These are phyloP conservation scores for Pouteria campechiana DNA, from an alignment of 179 eudicot species.

Conservation along the genomic window DNA sequence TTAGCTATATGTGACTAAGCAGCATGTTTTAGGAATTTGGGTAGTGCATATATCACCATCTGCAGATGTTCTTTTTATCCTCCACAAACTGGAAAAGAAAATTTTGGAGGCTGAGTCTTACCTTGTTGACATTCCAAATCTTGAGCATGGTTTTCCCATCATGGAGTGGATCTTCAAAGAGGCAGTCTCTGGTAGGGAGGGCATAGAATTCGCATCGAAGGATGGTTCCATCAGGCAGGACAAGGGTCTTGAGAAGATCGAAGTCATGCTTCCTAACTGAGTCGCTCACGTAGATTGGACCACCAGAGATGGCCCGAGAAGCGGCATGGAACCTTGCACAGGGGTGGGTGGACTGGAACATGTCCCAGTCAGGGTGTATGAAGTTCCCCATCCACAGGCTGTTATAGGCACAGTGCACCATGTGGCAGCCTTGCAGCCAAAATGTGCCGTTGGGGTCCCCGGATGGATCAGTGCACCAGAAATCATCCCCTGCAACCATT, in stretches of 20 bases:
- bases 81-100: too few relatives aligned
- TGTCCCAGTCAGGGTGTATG: constrained; percentile 97
- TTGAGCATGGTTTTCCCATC: constrained; percentile 90
- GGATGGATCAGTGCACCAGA: constrained; percentile 90
- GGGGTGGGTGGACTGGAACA: constrained; percentile 94
- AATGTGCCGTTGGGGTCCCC: constrained; percentile 90
- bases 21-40: too few relatives aligned
- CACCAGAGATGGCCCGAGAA: constrained; percentile 85
- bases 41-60: too few relatives aligned
- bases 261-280: constrained; percentile 72
- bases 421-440: constrained; percentile 97
- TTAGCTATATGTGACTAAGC: too few relatives aligned
- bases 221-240: constrained; percentile 68
- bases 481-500: constrained; percentile 96
- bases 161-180: constrained; percentile 81
- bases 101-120: neutral
- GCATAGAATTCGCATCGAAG: constrained; percentile 68
- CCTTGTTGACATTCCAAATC: constrained; percentile 91
- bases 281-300: constrained; percentile 81
- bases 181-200: constrained; percentile 72
- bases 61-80: too few relatives aligned
- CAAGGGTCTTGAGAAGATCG: constrained; percentile 50
- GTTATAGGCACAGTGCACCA: constrained; percentile 96
- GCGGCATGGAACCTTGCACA: constrained; percentile 94
- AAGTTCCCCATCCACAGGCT: constrained; percentile 97